These are phyloP conservation scores for Neurospora sp. DNA, from an alignment of 495 filamentous ascomycete genomes.

Conservation along the genomic window DNA sequence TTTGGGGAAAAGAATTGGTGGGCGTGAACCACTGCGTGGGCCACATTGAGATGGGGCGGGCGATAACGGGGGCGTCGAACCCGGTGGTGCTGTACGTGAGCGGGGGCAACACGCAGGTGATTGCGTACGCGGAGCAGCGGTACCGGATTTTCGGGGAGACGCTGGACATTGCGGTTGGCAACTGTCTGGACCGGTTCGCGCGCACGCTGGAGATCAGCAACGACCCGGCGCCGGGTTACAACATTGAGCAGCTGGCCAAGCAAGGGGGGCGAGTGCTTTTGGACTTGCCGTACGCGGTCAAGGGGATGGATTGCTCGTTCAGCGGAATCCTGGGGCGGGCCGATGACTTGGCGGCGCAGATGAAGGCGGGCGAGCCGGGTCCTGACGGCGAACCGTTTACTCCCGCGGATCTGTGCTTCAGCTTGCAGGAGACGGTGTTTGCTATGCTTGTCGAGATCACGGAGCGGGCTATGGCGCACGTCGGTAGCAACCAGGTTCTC, in stretches of 20 bases:
- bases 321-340: slow-evolving; percentile 78
- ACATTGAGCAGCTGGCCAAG: slow-evolving; percentile 95
- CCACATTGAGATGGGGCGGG: slow-evolving; percentile 96
- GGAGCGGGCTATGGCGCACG: slow-evolving; percentile 96
- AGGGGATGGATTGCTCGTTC: slow-evolving; percentile 97
- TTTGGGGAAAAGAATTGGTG: slow-evolving; percentile 81
- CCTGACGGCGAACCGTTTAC: slow-evolving; percentile 46
- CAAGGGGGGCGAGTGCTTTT: slow-evolving; percentile 52
- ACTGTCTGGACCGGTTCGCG: slow-evolving; percentile 94
- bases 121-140: slow-evolving; percentile 84
- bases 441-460: slow-evolving; percentile 98
- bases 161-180: slow-evolving; percentile 93
- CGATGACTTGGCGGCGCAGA: slow-evolving; percentile 62
- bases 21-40: slow-evolving; percentile 97
- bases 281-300: slow-evolving; percentile 90
- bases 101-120: slow-evolving; percentile 96
- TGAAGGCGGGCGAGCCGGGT: slow-evolving; percentile 37
- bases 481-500: slow-evolving; percentile 78
- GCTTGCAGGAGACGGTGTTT: slow-evolving; percentile 86
- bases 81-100: slow-evolving; percentile 94
- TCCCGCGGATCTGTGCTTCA: slow-evolving; percentile 85
- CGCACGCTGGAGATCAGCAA: slow-evolving; percentile 83
- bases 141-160: slow-evolving; percentile 98
- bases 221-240: slow-evolving; percentile 93
- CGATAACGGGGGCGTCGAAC: slow-evolving; percentile 84